Conservation (phyloP, 495 filamentous ascomycete genomes). For the Annulohypoxylon maeteangense region DNA sequence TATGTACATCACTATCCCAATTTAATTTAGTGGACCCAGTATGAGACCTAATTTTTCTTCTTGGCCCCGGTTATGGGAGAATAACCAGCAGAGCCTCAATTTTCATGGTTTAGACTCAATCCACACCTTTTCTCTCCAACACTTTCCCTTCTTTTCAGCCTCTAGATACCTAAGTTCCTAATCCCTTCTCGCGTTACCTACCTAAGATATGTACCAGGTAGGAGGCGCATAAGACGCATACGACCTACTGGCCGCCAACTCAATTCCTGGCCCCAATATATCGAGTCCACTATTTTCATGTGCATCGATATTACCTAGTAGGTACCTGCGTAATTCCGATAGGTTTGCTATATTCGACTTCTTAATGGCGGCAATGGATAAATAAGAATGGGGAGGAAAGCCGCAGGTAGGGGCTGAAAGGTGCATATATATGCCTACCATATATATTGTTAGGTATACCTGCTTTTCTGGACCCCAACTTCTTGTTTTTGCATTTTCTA, state of each 20-base stretch:
- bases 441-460: not conserved
- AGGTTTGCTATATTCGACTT: not conserved
- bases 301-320: slow-evolving; percentile 3
- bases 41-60: too few relatives aligned
- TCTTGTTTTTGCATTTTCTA: not conserved
- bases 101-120: not conserved
- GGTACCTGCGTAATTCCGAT: not conserved
- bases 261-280: not conserved
- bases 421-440: not conserved
- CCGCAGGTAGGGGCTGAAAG: not conserved
- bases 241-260: not conserved
- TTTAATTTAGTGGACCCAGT: not conserved
- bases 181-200: not conserved
- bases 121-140: not conserved
- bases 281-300: not conserved
- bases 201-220: too few relatives aligned
- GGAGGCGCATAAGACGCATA: not conserved
- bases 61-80: too few relatives aligned
- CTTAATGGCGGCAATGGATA: not conserved
- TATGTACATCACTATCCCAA: too few relatives aligned
- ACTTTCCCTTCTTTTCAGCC: not conserved
- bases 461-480: slow-evolving; percentile 3
- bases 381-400: not conserved
- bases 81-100: slow-evolving; percentile 2
- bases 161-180: not conserved